Conservation (phyloP, 352 stramenopile genomes). For the Phytophthora podocarpi region DNA sequence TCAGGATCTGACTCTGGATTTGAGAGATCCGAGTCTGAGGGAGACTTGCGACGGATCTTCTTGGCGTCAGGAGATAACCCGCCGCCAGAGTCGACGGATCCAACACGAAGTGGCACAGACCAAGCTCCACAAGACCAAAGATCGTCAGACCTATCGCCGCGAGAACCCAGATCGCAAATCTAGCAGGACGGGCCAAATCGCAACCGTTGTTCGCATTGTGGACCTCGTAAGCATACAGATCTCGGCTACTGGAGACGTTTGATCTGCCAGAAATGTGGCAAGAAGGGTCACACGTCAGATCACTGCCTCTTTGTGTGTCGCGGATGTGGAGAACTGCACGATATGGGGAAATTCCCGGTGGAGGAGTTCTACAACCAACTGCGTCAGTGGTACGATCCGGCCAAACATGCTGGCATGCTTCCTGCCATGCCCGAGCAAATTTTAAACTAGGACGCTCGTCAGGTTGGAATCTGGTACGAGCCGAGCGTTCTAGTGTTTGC, state of each 20-base stretch:
- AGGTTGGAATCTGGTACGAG: conserved; percentile 13
- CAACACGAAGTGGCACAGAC: too few species aligned
- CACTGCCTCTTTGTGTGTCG: not conserved
- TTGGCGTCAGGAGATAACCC: too few species aligned
- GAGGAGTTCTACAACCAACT: not conserved
- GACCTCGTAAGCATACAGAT: not conserved
- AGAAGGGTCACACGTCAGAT: not conserved
- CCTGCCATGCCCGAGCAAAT: not conserved
- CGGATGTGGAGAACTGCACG: too few species aligned
- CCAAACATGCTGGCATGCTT: not conserved
- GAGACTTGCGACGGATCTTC: too few species aligned
- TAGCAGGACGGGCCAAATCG: not conserved
- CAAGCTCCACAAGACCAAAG: not conserved
- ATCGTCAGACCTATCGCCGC: too few species aligned
- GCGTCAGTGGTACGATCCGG: not conserved
- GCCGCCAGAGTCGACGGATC: too few species aligned
- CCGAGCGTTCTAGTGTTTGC: not conserved
- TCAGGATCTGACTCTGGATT: too few species aligned
- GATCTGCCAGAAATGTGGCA: not conserved
- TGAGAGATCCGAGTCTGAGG: too few species aligned
- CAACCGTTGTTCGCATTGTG: not conserved
- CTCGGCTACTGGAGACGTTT: not conserved
- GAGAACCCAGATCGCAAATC: too few species aligned
- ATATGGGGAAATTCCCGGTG: too few species aligned
- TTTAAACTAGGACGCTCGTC: conserved; percentile 17